Evolutionary conservation across 257 asterid genomes (phyloP), one percentile per base, ranked within the genome.

Genomic region (Jacaranda mimosifolia): DNA sequence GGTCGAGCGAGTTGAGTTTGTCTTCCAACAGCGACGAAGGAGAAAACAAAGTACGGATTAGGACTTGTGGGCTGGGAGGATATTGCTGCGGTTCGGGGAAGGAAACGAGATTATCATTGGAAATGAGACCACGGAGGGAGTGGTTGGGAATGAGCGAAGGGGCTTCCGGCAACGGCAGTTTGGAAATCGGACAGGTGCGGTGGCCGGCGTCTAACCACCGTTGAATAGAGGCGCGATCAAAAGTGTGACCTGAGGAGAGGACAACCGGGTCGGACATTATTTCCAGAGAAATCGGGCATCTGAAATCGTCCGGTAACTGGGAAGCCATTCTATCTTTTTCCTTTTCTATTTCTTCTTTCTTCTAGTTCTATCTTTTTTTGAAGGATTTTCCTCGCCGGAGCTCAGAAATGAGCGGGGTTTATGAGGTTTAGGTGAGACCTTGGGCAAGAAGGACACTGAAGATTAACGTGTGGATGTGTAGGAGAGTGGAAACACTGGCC

Each of bases 251-350:
- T 52, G 99, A 93, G 0, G 98, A 91, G 58, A 95, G 96, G 56
- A 95, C 91, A 48, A 95, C 99, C 72, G 99, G 99, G 97, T 93
- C 99, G 73, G 97, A 82, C 99, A 95, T 95, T 68, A 95, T 86
- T 82, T 95, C 98, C 0, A 95, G 83, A 0, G 99, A 92, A 86
- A 95, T 95, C 48, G 99, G 99, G 83, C 99, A 95, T 80, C 76
- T 88, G 88, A 92, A 95, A 64, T 95, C 99, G 79, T 90, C 91
- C 64, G 98, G 98, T 18, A 91, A 81, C 73, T 85, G 87, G 72
- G 42, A 79, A 68, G 83, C 85, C 87, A 80, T 85, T 78, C 62
- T 48, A 5, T 4, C 66, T 56, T 55, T 73, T 68, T 57, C 9
- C 36, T 11, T 77, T 12, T 77, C 17, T 36, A 39, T 13, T 40